Conservation (phyloP, 2,329 filamentous ascomycete genomes). For the Sarocladium brachiariae region DNA sequence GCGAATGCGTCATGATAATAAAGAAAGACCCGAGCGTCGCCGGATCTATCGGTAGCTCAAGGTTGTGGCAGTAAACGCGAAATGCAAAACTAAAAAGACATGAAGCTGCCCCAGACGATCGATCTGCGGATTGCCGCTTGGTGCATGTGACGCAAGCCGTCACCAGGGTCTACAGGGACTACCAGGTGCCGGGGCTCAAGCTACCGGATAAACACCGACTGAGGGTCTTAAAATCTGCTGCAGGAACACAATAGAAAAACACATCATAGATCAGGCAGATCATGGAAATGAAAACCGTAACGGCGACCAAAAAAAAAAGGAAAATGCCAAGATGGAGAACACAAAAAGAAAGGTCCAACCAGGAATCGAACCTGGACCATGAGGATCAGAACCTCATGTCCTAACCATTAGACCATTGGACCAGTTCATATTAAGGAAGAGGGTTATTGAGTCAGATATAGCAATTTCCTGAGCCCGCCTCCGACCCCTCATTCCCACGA, state of each 20-base stretch:
- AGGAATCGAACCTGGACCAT: slow-evolving; percentile 11
- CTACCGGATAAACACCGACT: too few relatives aligned
- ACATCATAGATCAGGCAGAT: too few relatives aligned
- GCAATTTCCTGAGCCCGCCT: neutral
- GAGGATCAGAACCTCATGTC: slow-evolving; percentile 10
- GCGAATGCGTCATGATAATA: neutral
- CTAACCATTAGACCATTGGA: slow-evolving; percentile 10
- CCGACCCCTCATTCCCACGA: neutral
- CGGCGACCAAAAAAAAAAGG: too few relatives aligned
- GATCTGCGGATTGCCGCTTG: neutral
- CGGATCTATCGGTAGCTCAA: neutral
- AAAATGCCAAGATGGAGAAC: too few relatives aligned
- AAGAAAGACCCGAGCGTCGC: neutral
- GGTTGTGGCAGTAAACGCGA: neutral
- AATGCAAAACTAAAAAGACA: neutral
- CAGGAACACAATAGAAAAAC: too few relatives aligned
- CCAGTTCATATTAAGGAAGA: neutral
- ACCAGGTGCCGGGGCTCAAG: too few relatives aligned
- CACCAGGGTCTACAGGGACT: neutral
- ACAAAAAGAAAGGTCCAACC: slow-evolving; percentile 9
- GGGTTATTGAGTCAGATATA: neutral
- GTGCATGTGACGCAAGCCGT: slow-evolving; percentile 5
- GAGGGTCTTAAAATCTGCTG: too few relatives aligned
- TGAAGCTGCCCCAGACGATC: neutral
- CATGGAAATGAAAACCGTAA: too few relatives aligned